Conservation (phyloP, 2,329 filamentous ascomycete species). For the Dothideomycetes sp. region DNA sequence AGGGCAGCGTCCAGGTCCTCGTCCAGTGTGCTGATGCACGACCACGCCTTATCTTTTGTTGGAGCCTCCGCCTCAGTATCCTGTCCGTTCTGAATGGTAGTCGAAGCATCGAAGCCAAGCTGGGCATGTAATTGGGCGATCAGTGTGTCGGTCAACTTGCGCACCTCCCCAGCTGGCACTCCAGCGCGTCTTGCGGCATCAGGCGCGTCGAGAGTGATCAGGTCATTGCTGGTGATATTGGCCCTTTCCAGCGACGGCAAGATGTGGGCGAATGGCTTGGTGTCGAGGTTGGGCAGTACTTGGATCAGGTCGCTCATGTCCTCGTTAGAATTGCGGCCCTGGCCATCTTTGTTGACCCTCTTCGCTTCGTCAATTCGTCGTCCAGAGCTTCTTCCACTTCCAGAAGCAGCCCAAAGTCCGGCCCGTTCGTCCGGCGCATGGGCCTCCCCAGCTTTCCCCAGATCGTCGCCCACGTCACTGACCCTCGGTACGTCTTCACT, state of each 20-base stretch:
- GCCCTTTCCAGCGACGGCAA: constrained; percentile 72
- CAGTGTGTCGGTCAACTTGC: constrained; percentile 60
- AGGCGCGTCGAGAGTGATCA: constrained; percentile 71
- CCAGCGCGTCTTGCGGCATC: constrained; percentile 81
- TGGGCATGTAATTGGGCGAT: constrained; percentile 58
- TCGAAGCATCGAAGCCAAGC: constrained; percentile 30
- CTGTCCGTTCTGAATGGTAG: not conserved
- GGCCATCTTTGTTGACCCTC: constrained; percentile 51
- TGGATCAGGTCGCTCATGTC: constrained; percentile 76
- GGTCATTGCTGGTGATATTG: constrained; percentile 67
- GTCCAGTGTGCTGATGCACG: constrained; percentile 72
- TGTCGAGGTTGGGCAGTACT: constrained; percentile 71
- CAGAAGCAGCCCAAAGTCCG: constrained; percentile 3
- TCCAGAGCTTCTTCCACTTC: constrained; percentile 5
- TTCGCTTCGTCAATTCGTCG: constrained; percentile 1
- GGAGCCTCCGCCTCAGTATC: not conserved
- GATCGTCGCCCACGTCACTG: constrained; percentile 11
- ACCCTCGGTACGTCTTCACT: no score
- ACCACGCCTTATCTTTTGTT: constrained; percentile 33
- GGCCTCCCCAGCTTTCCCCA: no score
- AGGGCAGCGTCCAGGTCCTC: constrained; percentile 59
- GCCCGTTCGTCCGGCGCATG: not conserved
- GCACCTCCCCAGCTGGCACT: constrained; percentile 71
- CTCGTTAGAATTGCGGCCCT: constrained; percentile 73
- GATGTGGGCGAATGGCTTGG: constrained; percentile 61